Percentiles rank a stretch among this genome's conserved stretches.
Evolutionary conservation across 73 alveolate species (phyloP).

Genomic region (Halteria grandinella): DNA sequence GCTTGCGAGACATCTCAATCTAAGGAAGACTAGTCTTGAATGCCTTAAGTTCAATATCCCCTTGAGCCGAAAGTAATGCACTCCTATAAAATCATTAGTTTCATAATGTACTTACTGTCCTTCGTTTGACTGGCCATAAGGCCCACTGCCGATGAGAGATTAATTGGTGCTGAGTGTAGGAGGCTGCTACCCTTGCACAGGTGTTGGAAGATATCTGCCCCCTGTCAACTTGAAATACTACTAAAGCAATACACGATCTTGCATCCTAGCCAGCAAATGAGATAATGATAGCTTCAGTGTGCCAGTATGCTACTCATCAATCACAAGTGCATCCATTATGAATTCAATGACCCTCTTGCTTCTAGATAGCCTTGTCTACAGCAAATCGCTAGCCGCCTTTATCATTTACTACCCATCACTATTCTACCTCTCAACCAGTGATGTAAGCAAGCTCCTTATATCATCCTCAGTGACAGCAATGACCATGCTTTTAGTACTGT

Average conservation of each 20-base stretch:
- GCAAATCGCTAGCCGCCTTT: neutral
- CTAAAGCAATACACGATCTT: too few relatives aligned
- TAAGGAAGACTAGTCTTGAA: conserved; percentile 29
- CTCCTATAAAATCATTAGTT: neutral
- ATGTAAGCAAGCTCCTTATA: too few relatives aligned
- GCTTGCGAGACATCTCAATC: conserved; percentile 19
- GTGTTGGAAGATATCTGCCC: neutral
- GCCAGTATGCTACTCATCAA: neutral
- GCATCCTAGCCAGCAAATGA: too few relatives aligned
- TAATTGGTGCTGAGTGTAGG: neutral
- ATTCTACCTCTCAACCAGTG: neutral
- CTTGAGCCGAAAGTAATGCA: too few relatives aligned
- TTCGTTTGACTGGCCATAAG: conserved; percentile 4
- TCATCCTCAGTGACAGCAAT: conserved; percentile 30
- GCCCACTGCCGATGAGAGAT: neutral
- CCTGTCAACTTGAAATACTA: neutral
- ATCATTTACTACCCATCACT: neutral
- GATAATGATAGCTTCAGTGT: neutral
- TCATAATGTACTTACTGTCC: too few relatives aligned
- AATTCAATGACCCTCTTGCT: neutral
- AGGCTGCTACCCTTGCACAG: neutral
- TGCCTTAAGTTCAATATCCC: conserved; percentile 1
- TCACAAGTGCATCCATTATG: neutral
- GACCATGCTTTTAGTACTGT: neutral
- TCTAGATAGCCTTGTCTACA: neutral